Base-by-base conservation (phyloP, 768 basidiomycete genomes). In the Lenzites betulinus region DNA sequence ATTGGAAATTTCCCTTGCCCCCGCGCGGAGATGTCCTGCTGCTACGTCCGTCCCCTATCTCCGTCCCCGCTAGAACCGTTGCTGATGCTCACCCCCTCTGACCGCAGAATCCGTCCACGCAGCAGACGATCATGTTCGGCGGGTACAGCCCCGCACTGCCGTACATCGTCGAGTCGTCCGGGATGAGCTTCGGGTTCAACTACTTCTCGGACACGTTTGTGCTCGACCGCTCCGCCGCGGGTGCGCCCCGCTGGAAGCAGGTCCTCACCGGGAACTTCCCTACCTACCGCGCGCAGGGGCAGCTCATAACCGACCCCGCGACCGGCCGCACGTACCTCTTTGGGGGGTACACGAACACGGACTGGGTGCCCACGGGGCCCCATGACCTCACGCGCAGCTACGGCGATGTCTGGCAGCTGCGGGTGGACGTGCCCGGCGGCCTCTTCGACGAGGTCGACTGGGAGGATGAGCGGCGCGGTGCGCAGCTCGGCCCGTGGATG, bases 131-230 rank as follows among this genome's bases (percentile, higher is more conserved):
- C 55, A 58, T 76, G 2, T 79, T 75, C 51, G 78, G 77, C 20
- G 78, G 79, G 1, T 79, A 78, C 64, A 74, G 68, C 50, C 71
- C 77, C 33, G 64, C 59, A 16, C 20, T 64, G 1, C 64, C 69
- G 18, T 66, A 64, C 16, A 42, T 53, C 28, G 56, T 54, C 54
- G 39, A 41, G 23, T 35, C 30, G 3, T 46, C 43, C 22, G 15
- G 30, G 33, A n/a, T 50, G 4, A 63, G 49, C 12, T 76, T 73
- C 62, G 58, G 65, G 3, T 78, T 70, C 67, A 68, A 74, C 30
- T 81, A 79, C 68, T 79, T 70, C 61, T 76, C 76, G 25, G 78
- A 79, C 55, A 78, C 78, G 0, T 79, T 76, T 69, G 66, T 78
- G 49, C 67, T 68, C 23, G 61, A 67, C 47, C 64, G 60, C 25